These are phyloP conservation scores for Carex arenaria DNA, from an alignment of 202 grass and related monocot genomes.

Conservation along the genomic window DNA sequence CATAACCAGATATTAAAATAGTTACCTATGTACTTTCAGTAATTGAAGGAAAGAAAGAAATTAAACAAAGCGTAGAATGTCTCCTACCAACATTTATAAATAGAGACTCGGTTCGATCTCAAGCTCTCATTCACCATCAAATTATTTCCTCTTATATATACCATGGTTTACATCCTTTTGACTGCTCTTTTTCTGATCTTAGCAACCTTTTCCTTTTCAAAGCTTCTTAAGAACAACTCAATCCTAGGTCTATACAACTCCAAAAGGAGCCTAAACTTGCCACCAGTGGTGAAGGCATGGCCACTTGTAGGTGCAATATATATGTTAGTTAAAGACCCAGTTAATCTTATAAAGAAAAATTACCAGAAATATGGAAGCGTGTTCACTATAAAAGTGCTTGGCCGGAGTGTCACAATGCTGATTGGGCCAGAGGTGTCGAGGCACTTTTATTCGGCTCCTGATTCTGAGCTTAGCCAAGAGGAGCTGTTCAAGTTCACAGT, in stretches of 20 bases:
- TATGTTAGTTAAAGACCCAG: neutral
- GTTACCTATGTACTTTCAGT: no score
- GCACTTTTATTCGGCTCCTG: neutral
- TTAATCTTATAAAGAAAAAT: neutral
- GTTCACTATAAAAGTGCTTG: constrained; percentile 3
- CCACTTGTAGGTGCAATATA: neutral
- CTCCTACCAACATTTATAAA: neutral
- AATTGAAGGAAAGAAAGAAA: no score
- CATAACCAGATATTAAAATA: no score
- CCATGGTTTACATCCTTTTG: neutral
- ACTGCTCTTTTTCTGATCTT: neutral
- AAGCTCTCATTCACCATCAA: neutral
- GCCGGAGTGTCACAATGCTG: neutral
- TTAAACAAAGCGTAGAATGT: no score
- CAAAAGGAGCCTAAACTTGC: neutral
- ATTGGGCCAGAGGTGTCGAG: neutral
- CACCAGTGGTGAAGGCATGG: neutral
- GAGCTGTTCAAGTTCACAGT: constrained; percentile 33
- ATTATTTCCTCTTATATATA: neutral
- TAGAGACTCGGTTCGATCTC: neutral
- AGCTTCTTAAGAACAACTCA: neutral
- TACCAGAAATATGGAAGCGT: neutral
- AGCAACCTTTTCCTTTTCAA: neutral
- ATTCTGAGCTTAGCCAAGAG: constrained; percentile 26
- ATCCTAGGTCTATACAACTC: neutral